These are phyloP conservation scores for Penicillium subrubescens DNA, from an alignment of 495 filamentous ascomycete species.

Conservation along the genomic window DNA sequence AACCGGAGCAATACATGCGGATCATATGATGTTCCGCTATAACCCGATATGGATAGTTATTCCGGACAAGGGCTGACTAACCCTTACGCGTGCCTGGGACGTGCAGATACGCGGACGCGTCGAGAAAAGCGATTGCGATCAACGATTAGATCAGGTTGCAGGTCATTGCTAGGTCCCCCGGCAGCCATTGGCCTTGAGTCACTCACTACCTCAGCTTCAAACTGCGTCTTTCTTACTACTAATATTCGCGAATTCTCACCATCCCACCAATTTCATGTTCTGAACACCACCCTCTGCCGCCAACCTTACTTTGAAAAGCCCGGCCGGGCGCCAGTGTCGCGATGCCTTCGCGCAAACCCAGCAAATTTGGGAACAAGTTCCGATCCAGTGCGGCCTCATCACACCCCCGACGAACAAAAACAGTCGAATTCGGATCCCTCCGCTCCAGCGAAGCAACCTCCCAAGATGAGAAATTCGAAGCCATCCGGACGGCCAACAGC, in stretches of 20 bases:
- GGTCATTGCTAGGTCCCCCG: constrained; percentile 20
- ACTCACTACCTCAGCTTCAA: constrained; percentile 2
- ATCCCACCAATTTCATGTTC: constrained; percentile 32
- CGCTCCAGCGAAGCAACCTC: constrained; percentile 81
- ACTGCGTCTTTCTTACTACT: neutral
- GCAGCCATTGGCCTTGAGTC: constrained; percentile 17
- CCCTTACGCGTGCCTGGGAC: constrained; percentile 28
- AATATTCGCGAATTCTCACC: constrained; percentile 2
- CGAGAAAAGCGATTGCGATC: constrained; percentile 25
- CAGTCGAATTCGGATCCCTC: constrained; percentile 74
- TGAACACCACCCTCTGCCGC: constrained; percentile 12
- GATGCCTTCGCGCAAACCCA: constrained; percentile 61
- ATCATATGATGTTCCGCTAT: neutral
- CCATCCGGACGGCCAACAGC: constrained; percentile 75
- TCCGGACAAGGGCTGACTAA: constrained; percentile 31
- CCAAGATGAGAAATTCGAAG: constrained; percentile 83
- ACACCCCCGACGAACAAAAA: constrained; percentile 62
- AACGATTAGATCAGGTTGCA: constrained; percentile 26
- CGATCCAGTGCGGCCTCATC: constrained; percentile 52
- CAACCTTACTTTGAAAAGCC: constrained; percentile 23
- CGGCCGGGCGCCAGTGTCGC: constrained; percentile 35
- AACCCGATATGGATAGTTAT: constrained; percentile 31
- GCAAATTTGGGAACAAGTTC: constrained; percentile 58
- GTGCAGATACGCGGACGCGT: constrained; percentile 43
- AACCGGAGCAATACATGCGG: constrained; percentile 8